Conservation (phyloP, 768 basidiomycete genomes). For the Gymnopilus junonius region DNA sequence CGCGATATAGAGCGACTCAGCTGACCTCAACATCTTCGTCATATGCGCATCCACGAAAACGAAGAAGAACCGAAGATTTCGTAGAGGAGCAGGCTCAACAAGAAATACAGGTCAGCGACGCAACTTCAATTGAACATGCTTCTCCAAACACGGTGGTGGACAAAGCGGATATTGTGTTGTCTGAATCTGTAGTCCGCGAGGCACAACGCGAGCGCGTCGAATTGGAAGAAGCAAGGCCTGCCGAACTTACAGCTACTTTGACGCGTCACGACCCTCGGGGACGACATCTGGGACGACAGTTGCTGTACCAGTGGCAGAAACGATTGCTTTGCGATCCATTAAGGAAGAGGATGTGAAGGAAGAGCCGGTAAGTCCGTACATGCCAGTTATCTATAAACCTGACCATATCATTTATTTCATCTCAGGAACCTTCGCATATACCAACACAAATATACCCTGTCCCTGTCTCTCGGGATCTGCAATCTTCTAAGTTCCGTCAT, state of each 20-base stretch:
- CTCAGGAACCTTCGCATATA: neutral
- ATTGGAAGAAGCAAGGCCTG: neutral
- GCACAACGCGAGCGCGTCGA: neutral
- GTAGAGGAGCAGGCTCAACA: neutral
- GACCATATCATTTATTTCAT: neutral
- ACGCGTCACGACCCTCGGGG: neutral
- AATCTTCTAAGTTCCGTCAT: slow-evolving; percentile 91
- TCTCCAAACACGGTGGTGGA: neutral
- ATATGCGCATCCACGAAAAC: slow-evolving; percentile 19
- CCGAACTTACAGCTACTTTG: neutral
- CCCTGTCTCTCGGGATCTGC: slow-evolving; percentile 48
- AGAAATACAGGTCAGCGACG: neutral
- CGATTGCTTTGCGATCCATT: too few species aligned
- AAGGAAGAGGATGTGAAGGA: neutral
- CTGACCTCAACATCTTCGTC: slow-evolving; percentile 28
- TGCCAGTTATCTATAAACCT: neutral
- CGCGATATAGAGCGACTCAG: slow-evolving; percentile 57
- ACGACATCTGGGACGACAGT: neutral
- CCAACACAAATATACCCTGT: slow-evolving; percentile 8
- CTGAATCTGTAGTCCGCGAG: neutral
- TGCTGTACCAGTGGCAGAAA: neutral
- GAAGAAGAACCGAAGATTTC: slow-evolving; percentile 14
- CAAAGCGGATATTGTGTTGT: neutral
- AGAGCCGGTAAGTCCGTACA: neutral
- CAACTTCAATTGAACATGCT: neutral